A percentile compares a stretch with the other conserved stretches of the same genome.
Evolutionary conservation across 352 stramenopile genomes (phyloP).

Genomic region (Globisporangium perplexum): DNA sequence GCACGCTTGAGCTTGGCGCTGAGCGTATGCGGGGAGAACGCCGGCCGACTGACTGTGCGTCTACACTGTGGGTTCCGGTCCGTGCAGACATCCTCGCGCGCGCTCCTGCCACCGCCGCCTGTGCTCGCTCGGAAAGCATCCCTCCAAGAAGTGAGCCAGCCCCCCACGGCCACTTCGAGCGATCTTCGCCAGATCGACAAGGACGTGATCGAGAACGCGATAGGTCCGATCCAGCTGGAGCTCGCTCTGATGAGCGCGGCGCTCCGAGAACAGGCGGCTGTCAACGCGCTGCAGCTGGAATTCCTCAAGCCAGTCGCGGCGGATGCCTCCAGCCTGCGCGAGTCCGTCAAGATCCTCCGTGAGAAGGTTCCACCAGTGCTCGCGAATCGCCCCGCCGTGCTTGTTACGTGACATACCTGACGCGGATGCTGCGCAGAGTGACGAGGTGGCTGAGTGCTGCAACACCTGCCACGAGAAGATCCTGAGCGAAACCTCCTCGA

Average conservation of each 20-base stretch:
- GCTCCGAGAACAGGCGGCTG: constrained; percentile 5
- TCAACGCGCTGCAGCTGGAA: not conserved
- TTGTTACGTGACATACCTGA: not conserved
- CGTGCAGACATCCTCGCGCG: constrained; percentile 1
- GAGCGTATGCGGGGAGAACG: too few species aligned
- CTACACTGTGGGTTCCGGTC: not conserved
- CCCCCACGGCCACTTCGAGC: not conserved
- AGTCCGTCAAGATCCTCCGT: constrained; percentile 7
- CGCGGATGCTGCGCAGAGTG: constrained; percentile 9
- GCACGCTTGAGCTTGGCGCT: not conserved
- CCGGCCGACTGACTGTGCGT: not conserved
- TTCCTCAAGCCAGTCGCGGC: constrained; percentile 7
- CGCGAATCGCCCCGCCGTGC: not conserved
- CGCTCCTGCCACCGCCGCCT: not conserved
- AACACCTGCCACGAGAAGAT: constrained; percentile 20
- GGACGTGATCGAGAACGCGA: constrained; percentile 8
- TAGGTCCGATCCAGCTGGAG: constrained; percentile 10
- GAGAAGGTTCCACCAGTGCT: constrained; percentile 11
- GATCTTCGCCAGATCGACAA: constrained; percentile 8
- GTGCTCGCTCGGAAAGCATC: not conserved
- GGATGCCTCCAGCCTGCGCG: not conserved
- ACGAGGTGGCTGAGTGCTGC: constrained; percentile 9
- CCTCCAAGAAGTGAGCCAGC: not conserved
- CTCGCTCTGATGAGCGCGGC: constrained; percentile 2
- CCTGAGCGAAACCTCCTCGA: constrained; percentile 9